Evolutionary conservation across 73 alveolate genomes (phyloP).

Genomic region (Paramecium primaurelia): DNA sequence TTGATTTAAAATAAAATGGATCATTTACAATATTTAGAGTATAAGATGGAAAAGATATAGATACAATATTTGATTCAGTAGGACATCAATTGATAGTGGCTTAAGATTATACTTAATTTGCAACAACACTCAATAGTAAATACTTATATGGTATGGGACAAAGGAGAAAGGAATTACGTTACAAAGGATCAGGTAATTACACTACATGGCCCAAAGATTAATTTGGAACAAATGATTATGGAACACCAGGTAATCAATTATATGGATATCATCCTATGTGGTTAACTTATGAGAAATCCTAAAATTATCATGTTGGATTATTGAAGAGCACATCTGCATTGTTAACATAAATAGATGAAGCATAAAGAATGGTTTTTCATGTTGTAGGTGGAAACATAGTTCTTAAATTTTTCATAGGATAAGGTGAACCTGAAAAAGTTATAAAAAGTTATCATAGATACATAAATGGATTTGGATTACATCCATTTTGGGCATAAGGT

Average conservation of each 20-base stretch:
- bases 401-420: constrained; percentile 47
- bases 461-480: constrained; percentile 69
- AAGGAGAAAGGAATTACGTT: constrained; percentile 45
- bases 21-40: neutral
- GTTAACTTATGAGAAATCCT: constrained; percentile 4
- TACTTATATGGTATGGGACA: constrained; percentile 43
- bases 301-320: constrained; percentile 29
- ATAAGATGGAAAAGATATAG: neutral
- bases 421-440: constrained; percentile 43
- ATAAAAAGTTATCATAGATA: constrained; percentile 48
- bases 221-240: constrained; percentile 24
- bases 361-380: constrained; percentile 37
- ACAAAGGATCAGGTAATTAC: constrained; percentile 49
- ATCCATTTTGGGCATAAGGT: constrained; percentile 83
- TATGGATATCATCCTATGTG: constrained; percentile 64
- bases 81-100: neutral
- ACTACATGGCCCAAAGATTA: constrained; percentile 61
- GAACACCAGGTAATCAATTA: constrained; percentile 23
- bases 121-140: neutral
- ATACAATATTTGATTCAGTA: neutral
- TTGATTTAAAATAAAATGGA: neutral
- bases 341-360: constrained; percentile 24
- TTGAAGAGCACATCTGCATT: constrained; percentile 43
- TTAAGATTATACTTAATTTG: neutral
- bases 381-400: constrained; percentile 59